Conservation (phyloP, 2,329 filamentous ascomycete genomes). For the Talaromyces atroroseus region DNA sequence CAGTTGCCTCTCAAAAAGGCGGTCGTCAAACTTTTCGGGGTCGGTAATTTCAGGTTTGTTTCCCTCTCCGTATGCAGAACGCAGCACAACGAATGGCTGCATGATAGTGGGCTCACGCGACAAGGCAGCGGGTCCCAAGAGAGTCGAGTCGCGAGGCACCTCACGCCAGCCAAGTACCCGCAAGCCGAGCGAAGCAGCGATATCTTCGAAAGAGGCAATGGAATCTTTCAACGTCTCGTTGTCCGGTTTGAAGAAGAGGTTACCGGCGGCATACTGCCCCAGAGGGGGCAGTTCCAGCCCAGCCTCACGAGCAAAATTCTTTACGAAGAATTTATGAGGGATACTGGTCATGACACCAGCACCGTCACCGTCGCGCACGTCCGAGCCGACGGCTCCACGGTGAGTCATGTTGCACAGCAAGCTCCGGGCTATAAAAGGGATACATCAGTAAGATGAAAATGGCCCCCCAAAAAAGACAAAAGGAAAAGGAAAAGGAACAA, state of each 20-base stretch:
- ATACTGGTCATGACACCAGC: conserved; percentile 99
- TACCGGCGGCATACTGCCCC: conserved; percentile 94
- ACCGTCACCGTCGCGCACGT: conserved; percentile 95
- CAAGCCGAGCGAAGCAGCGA: conserved; percentile 80
- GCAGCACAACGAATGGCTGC: conserved; percentile 89
- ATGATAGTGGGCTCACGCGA: conserved; percentile 93
- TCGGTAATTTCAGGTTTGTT: conserved; percentile 74
- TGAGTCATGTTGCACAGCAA: conserved; percentile 99
- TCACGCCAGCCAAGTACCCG: conserved; percentile 94
- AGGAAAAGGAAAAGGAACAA: background rate
- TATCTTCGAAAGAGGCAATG: conserved; percentile 87
- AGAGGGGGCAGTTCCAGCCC: conserved; percentile 78
- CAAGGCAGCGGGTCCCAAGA: conserved; percentile 85
- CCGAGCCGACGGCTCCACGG: conserved; percentile 93
- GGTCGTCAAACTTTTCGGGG: conserved; percentile 73
- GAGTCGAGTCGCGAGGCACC: conserved; percentile 85
- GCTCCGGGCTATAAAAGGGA: conserved; percentile 62
- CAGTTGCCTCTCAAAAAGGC: conserved; percentile 84
- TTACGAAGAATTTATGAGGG: conserved; percentile 95
- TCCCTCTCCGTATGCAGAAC: conserved; percentile 76
- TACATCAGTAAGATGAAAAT: conserved; percentile 27
- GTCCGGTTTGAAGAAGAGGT: conserved; percentile 98
- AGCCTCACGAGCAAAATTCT: conserved; percentile 92
- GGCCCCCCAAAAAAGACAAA: background rate
- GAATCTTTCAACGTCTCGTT: conserved; percentile 84